phyloP scores from a whole-genome alignment of 2,329 filamentous ascomycete species.

The Penicillium sp. region DNA sequence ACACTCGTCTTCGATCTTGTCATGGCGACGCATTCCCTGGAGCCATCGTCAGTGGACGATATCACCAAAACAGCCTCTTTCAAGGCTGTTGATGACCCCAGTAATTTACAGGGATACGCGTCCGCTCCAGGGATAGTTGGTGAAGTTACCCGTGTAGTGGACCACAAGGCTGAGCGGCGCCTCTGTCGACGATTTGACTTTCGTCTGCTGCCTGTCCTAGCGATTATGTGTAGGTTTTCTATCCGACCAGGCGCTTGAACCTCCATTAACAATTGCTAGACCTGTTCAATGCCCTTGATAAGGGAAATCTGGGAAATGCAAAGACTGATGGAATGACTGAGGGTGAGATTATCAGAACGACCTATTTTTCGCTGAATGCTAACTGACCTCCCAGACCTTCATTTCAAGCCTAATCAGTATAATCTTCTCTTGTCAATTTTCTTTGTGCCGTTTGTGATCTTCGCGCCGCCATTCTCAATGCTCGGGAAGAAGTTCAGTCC shows the following conservation, averaged over 20 bases:
- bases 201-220: conserved; percentile 56
- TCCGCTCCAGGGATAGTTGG: conserved; percentile 22
- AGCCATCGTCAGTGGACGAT: conserved; percentile 14
- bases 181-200: conserved; percentile 57
- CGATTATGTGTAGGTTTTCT: conserved; percentile 52
- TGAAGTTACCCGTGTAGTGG: conserved; percentile 38
- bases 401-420: conserved; percentile 65
- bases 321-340: conserved; percentile 54
- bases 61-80: conserved; percentile 14
- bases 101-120: conserved; percentile 19
- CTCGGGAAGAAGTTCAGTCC: conserved; percentile 69
- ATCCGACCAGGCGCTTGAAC: background rate
- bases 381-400: conserved; percentile 42
- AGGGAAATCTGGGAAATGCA: conserved; percentile 57
- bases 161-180: conserved; percentile 48
- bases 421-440: conserved; percentile 71
- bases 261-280: conserved; percentile 37
- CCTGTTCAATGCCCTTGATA: conserved; percentile 56
- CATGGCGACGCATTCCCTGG: conserved; percentile 3
- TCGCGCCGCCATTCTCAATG: conserved; percentile 66
- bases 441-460: conserved; percentile 73
- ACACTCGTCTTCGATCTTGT: background rate
- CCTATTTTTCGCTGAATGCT: background rate
- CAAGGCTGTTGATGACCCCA: conserved; percentile 15
- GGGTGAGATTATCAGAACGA: conserved; percentile 23